Conservation (phyloP, 208 protist genomes). For the Trichomonas gallinae region DNA sequence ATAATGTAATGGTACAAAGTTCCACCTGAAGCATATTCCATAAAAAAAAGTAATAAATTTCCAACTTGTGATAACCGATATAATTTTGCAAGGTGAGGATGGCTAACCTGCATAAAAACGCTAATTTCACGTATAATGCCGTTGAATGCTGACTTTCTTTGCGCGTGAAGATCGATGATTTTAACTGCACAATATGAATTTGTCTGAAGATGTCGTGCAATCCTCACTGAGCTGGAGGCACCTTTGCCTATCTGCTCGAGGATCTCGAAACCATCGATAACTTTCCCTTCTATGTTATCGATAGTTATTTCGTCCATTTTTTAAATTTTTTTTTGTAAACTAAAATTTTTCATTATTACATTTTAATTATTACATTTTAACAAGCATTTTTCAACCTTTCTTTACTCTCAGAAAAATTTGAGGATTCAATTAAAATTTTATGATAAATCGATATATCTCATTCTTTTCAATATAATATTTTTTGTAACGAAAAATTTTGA, state of each 20-base stretch:
- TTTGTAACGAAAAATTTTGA: no score
- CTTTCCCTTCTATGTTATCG: neutral
- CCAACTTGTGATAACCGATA: neutral
- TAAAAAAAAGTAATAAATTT: neutral
- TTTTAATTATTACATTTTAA: no score
- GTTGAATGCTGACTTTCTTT: neutral
- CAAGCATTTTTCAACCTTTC: no score
- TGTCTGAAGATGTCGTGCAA: neutral
- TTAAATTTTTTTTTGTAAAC: no score
- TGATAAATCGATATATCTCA: no score
- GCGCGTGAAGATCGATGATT: neutral
- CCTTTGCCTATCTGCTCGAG: neutral
- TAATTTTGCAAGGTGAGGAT: neutral
- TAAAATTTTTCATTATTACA: no score
- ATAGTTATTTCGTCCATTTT: neutral
- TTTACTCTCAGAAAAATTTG: no score
- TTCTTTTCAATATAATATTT: no score
- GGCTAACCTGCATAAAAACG: neutral
- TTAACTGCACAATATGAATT: neutral
- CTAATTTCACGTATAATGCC: conserved; percentile 18
- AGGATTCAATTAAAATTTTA: no score
- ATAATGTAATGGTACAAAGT: neutral
- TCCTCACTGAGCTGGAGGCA: neutral
- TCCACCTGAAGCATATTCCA: neutral
- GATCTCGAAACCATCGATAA: conserved; percentile 7